Base-by-base conservation (phyloP, 768 basidiomycete species). In the Boletellus ananas region DNA sequence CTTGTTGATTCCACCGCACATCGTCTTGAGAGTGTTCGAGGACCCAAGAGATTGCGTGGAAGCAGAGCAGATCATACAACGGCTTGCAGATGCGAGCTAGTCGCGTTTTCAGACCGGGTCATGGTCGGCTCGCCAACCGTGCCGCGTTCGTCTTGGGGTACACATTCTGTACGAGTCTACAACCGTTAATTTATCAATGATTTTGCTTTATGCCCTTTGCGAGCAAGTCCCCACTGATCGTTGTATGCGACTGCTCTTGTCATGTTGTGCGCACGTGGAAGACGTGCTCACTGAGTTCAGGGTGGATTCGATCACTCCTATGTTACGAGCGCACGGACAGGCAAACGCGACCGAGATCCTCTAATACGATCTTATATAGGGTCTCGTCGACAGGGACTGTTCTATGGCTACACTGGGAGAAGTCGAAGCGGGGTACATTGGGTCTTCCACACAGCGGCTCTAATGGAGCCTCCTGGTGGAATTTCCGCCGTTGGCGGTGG, bases 11-110 rank as follows among this genome's bases (percentile, higher is more conserved):
- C 84, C 86, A 5, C 57, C 65, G 27, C 70, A 79, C 55, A 72
- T 89, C 10, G 66, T 71, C 17, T 65, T 91, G 60, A 75, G 87
- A 45, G 64, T 90, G 23, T 92, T 92, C 63, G 76, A 80, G 57
- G 66, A 79, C 36, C 84, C 90, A 10, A 69, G 58, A 54, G 87
- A 92, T 58, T 90, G 88, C 61, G 72, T 77, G 14, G 89, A 91
- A 66, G 78, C 75, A 20, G 68, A 68, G 34, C 68, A 73, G 41
- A 70, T 80, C 49, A 59, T 81, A 43, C 59, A 41, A 16, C 51
- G 33, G 34, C 29, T 62, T 21, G 29, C 27, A 37, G n/a, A 12
- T 36, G 34, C 18, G 34, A 37, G n/a, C 20, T 58, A 43, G 17
- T 14, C n/a, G 7, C 29, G 29, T 29, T 29, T 29, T 10, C 29